These are phyloP conservation scores for Huntiella moniliformis DNA, from an alignment of 2,329 filamentous ascomycete species.

Conservation along the genomic window DNA sequence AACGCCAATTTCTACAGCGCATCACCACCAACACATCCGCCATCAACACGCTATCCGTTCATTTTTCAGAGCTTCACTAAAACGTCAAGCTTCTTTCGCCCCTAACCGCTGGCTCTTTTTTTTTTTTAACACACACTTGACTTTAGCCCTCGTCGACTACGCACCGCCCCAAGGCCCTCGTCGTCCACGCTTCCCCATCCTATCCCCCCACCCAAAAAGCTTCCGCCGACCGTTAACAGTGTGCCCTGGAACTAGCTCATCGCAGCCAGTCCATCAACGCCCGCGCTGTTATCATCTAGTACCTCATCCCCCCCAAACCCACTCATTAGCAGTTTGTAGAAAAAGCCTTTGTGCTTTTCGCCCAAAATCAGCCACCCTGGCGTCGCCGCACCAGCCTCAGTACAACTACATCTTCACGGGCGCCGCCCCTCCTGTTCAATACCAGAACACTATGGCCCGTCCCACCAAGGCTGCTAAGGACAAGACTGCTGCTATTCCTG, in stretches of 20 bases:
- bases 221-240: too few relatives aligned
- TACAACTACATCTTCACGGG: slow-evolving; percentile 2
- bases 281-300: neutral
- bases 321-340: neutral
- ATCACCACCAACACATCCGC: slow-evolving; percentile 2
- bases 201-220: neutral
- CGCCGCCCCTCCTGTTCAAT: neutral
- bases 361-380: slow-evolving; percentile 2
- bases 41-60: neutral
- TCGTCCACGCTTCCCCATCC: neutral
- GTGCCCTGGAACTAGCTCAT: too few relatives aligned
- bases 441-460: slow-evolving; percentile 23
- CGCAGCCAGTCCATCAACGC: neutral
- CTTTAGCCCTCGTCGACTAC: slow-evolving; percentile 7
- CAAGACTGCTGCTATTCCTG: slow-evolving; percentile 18
- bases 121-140: neutral
- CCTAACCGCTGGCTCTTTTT: slow-evolving; percentile 5
- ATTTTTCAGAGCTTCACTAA: neutral
- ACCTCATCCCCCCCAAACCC: neutral
- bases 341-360: slow-evolving; percentile 4
- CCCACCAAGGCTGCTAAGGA: slow-evolving; percentile 24
- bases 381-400: slow-evolving; percentile 3
- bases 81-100: neutral
- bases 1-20: slow-evolving; percentile 6
- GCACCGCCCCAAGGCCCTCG: neutral